Evolutionary conservation across 1,284 basidiomycete genomes (phyloP).

Genomic region (Abortiporus biennis): DNA sequence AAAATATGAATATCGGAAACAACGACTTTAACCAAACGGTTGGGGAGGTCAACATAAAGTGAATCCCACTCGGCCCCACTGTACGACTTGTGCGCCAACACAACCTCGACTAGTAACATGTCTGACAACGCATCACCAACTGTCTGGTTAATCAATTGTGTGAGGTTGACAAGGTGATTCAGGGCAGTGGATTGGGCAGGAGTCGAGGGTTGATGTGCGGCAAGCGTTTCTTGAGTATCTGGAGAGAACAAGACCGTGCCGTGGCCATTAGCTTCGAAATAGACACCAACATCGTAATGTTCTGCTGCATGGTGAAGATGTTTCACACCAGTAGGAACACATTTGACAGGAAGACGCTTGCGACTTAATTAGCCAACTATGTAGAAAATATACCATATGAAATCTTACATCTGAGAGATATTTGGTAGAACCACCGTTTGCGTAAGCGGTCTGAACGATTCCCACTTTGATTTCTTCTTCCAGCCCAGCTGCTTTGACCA

Average conservation of each 20-base stretch:
- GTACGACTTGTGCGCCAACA: constrained; percentile 86
- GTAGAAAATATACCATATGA: constrained; percentile 2
- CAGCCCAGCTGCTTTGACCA: constrained; percentile 81
- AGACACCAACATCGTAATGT: constrained; percentile 91
- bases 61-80: constrained; percentile 89
- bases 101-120: constrained; percentile 92
- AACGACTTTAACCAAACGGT: constrained; percentile 93
- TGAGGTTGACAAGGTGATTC: constrained; percentile 71
- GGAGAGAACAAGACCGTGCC: constrained; percentile 95
- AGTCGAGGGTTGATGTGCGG: constrained; percentile 64
- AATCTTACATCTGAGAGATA: constrained; percentile 74
- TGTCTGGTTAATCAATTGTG: constrained; percentile 93
- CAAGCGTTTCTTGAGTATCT: constrained; percentile 56
- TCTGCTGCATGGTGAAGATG: constrained; percentile 98
- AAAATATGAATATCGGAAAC: constrained; percentile 84
- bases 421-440: constrained; percentile 95
- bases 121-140: constrained; percentile 98
- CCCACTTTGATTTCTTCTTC: constrained; percentile 75
- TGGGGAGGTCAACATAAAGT: constrained; percentile 91
- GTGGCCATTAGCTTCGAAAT: constrained; percentile 99
- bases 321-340: constrained; percentile 97
- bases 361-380: constrained; percentile 1
- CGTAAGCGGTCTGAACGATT: constrained; percentile 98
- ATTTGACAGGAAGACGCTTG: constrained; percentile 88
- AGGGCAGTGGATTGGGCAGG: constrained; percentile 79